phyloP scores from a whole-genome alignment of 129 eudicot genomes.

The Lonicera japonica region DNA sequence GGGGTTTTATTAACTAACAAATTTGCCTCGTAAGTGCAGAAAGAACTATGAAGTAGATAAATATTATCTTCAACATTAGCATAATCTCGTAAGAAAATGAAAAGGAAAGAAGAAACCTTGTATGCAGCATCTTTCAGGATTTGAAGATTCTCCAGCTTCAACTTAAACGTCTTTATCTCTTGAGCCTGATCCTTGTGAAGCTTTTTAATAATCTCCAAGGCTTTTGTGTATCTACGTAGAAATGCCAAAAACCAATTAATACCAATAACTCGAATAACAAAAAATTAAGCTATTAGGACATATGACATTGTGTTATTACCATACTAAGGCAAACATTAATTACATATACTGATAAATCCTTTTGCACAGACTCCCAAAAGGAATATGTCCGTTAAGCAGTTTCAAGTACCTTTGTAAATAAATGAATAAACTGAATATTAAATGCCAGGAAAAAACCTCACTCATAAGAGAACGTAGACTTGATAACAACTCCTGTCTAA shows the following conservation, averaged over 20 bases:
- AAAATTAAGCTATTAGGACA: neutral
- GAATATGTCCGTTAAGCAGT: neutral
- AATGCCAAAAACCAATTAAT: neutral
- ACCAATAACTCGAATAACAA: neutral
- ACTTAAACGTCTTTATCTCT: constrained; percentile 81
- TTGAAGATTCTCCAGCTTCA: constrained; percentile 84
- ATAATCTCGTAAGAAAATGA: neutral
- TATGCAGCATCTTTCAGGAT: constrained; percentile 78
- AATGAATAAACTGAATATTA: too few relatives aligned
- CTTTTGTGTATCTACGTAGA: constrained; percentile 71
- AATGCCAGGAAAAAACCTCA: too few relatives aligned
- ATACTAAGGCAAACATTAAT: too few relatives aligned
- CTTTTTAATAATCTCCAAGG: constrained; percentile 92
- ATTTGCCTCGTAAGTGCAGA: neutral
- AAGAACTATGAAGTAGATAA: neutral
- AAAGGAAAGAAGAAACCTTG: constrained; percentile 45
- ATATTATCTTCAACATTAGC: neutral
- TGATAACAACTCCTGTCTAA: too few relatives aligned
- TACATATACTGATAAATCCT: neutral
- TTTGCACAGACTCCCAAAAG: neutral
- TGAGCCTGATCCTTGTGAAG: constrained; percentile 97
- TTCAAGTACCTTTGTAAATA: neutral
- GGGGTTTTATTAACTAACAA: neutral
- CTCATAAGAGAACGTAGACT: too few relatives aligned
- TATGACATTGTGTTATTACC: neutral